phyloP scores from a whole-genome alignment of 306 rosid species.

The Sindora glabra region DNA sequence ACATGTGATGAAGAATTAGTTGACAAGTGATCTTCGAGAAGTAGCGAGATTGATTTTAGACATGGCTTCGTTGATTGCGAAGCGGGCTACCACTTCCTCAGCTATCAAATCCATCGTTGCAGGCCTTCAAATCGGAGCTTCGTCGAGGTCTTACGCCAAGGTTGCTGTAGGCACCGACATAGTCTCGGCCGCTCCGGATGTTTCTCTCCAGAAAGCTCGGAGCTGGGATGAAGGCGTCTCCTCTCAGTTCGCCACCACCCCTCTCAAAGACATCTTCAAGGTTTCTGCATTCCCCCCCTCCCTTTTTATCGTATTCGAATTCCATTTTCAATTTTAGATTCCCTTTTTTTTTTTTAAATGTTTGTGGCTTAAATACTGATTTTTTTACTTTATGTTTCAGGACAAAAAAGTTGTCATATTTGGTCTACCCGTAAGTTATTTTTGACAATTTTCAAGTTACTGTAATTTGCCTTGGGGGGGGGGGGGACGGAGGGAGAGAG shows the following conservation, averaged over 20 bases:
- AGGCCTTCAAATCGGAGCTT: slow-evolving; percentile 19
- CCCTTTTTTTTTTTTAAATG: not conserved
- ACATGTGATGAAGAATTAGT: not conserved
- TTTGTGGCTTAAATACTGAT: not conserved
- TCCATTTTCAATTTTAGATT: not conserved
- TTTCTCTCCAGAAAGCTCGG: slow-evolving; percentile 90
- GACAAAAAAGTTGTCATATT: no score
- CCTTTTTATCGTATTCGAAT: not conserved
- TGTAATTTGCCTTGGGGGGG: no score
- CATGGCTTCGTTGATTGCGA: slow-evolving; percentile 57
- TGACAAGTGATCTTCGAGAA: not conserved
- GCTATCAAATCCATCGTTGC: slow-evolving; percentile 29
- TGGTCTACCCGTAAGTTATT: no score
- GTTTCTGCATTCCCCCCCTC: slow-evolving; percentile 14
- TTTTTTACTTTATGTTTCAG: no score
- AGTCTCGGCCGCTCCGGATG: slow-evolving; percentile 59
- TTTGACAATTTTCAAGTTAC: no score
- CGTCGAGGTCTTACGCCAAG: slow-evolving; percentile 42
- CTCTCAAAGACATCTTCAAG: slow-evolving; percentile 79
- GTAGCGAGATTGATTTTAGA: slow-evolving; percentile 8
- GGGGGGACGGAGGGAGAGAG: no score
- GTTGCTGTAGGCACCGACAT: slow-evolving; percentile 63
- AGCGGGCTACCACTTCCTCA: slow-evolving; percentile 37
- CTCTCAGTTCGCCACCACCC: slow-evolving; percentile 77
- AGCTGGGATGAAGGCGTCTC: slow-evolving; percentile 87